phyloP scores from a whole-genome alignment of 768 basidiomycete species.

The Pleurotus tuber-regium region DNA sequence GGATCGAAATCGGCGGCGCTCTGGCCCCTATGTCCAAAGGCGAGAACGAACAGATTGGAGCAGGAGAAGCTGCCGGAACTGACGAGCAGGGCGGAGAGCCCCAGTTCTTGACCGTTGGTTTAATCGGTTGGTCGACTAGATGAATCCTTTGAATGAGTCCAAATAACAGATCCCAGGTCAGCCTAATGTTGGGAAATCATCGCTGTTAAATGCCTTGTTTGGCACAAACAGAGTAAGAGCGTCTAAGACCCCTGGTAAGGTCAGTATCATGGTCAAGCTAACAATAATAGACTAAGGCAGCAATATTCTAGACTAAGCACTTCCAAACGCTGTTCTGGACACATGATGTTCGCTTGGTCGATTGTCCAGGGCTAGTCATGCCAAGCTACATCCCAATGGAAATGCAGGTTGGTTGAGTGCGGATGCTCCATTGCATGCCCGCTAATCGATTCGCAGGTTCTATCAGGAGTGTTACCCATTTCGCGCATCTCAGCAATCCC shows the following conservation, averaged over 20 bases:
- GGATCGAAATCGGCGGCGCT: slow-evolving; percentile 41
- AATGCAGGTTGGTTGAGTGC: slow-evolving; percentile 53
- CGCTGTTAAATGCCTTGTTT: slow-evolving; percentile 88
- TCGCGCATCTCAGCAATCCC: slow-evolving; percentile 83
- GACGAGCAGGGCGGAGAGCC: slow-evolving; percentile 33
- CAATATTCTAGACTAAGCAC: slow-evolving; percentile 73
- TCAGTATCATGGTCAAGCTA: slow-evolving; percentile 20
- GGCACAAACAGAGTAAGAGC: slow-evolving; percentile 75
- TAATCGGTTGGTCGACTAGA: slow-evolving; percentile 55
- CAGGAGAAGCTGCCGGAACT: slow-evolving; percentile 10
- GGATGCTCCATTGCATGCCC: slow-evolving; percentile 6
- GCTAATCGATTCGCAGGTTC: slow-evolving; percentile 42
- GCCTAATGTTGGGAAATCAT: slow-evolving; percentile 96
- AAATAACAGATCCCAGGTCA: slow-evolving; percentile 53
- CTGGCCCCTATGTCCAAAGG: slow-evolving; percentile 27
- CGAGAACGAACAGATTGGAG: slow-evolving; percentile 17
- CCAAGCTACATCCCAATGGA: slow-evolving; percentile 83
- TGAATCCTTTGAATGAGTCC: not conserved
- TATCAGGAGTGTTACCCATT: slow-evolving; percentile 73
- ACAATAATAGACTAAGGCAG: not conserved
- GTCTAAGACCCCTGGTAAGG: slow-evolving; percentile 87
- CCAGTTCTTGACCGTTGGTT: slow-evolving; percentile 72
- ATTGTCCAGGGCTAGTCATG: slow-evolving; percentile 94
- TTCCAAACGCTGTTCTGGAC: slow-evolving; percentile 95
- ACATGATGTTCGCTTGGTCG: slow-evolving; percentile 80